Percentiles rank a stretch among this genome's conserved stretches.
These are phyloP conservation scores for Maudiozyma bulderi DNA, from an alignment of 805 yeast genomes.

Conservation along the genomic window DNA sequence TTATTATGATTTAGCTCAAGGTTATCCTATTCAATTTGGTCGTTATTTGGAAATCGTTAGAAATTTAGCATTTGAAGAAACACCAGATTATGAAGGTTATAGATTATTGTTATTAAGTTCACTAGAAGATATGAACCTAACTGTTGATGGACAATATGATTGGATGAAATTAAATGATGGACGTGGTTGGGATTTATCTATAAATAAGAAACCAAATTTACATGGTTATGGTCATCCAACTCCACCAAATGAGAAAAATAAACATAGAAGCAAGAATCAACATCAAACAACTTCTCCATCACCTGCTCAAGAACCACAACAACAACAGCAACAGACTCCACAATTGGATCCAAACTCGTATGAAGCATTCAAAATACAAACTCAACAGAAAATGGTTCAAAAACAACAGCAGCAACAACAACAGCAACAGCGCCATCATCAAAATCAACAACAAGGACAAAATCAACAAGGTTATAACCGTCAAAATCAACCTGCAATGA, in stretches of 20 bases:
- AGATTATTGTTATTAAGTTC: conserved; percentile 71
- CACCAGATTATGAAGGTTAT: conserved; percentile 87
- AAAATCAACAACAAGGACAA: conserved; percentile 7
- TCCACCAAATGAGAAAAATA: conserved; percentile 50
- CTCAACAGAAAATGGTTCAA: conserved; percentile 29
- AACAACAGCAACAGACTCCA: conserved; percentile 4
- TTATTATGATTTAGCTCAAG: conserved; percentile 75
- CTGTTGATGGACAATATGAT: conserved; percentile 84
- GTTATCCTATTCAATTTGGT: conserved; percentile 87
- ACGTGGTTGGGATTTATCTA: conserved; percentile 86
- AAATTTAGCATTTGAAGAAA: conserved; percentile 81
- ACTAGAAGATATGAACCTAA: conserved; percentile 57
- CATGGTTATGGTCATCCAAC: conserved; percentile 96
- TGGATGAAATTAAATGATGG: conserved; percentile 97
- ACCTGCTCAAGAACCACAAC: conserved; percentile 23
- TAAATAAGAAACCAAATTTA: conserved; percentile 83
- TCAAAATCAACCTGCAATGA: conserved; percentile 12
- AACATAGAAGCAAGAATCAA: conserved; percentile 10
- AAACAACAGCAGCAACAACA: conserved; percentile 18
- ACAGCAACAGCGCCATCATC: conserved; percentile 4
- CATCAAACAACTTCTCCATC: conserved; percentile 16
- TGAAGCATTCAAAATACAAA: conserved; percentile 31
- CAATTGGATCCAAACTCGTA: conserved; percentile 35
- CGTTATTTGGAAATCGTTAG: conserved; percentile 85
- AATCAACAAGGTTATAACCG: conserved; percentile 6